These are phyloP conservation scores for Coniosporium apollinis DNA, from an alignment of 495 filamentous ascomycete genomes.

Conservation along the genomic window DNA sequence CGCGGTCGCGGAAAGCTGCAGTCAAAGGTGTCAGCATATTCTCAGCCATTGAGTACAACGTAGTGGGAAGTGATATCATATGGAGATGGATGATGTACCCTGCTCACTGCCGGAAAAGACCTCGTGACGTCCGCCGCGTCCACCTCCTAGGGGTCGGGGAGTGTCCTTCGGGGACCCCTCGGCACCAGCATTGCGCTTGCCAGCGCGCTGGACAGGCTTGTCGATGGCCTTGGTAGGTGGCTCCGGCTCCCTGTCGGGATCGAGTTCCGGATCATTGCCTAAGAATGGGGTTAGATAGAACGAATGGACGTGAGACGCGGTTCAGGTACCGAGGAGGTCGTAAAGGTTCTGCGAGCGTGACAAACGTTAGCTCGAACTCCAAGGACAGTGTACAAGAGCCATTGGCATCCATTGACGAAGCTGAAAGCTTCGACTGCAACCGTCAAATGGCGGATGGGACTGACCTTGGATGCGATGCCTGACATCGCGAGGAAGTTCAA, in stretches of 20 bases:
- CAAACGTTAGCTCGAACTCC: neutral
- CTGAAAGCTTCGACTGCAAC: too few species aligned
- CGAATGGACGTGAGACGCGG: neutral
- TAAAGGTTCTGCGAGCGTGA: constrained; percentile 22
- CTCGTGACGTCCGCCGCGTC: constrained; percentile 38
- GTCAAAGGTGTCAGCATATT: neutral
- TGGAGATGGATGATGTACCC: constrained; percentile 38
- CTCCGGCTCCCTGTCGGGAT: constrained; percentile 56
- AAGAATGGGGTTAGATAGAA: constrained; percentile 1
- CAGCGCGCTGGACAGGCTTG: constrained; percentile 56
- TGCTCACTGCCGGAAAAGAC: constrained; percentile 57
- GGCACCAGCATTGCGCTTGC: constrained; percentile 79
- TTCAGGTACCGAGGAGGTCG: constrained; percentile 25
- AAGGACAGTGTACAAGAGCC: neutral
- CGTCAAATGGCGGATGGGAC: constrained; percentile 4
- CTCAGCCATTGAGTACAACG: constrained; percentile 1
- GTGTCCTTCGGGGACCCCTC: constrained; percentile 39
- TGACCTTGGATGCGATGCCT: constrained; percentile 25
- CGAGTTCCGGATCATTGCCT: constrained; percentile 85
- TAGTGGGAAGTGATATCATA: constrained; percentile 6
- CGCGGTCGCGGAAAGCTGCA: constrained; percentile 80
- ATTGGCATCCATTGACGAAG: neutral
- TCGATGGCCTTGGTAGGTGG: constrained; percentile 76
- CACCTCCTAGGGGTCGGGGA: constrained; percentile 26
- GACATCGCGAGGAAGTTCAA: constrained; percentile 18